Conservation (phyloP, 352 stramenopile species). For the Pythium pyrilobum region DNA sequence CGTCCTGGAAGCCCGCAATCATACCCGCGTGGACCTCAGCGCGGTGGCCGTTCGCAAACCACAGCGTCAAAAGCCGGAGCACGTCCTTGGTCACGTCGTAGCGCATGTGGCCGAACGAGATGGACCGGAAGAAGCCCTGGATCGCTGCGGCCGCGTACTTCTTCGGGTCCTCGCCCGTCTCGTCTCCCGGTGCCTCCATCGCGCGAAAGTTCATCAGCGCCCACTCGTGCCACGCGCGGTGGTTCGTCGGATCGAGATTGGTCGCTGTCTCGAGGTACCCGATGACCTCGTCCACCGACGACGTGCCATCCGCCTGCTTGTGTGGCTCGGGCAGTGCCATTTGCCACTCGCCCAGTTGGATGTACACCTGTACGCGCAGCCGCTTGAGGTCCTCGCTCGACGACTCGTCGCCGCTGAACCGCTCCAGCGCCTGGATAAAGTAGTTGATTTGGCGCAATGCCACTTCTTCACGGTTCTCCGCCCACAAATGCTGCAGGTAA, state of each 20-base stretch:
- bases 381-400: constrained; percentile 57
- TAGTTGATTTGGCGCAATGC: constrained; percentile 79
- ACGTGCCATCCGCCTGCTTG: constrained; percentile 66
- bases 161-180: constrained; percentile 47
- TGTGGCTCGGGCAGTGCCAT: constrained; percentile 69
- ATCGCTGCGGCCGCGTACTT: constrained; percentile 91
- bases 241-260: constrained; percentile 86
- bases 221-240: constrained; percentile 98
- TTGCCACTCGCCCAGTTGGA: constrained; percentile 83
- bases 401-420: constrained; percentile 47
- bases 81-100: constrained; percentile 97
- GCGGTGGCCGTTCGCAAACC: constrained; percentile 96
- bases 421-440: constrained; percentile 80
- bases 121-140: constrained; percentile 97
- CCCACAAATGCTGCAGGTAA: constrained; percentile 79
- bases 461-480: constrained; percentile 77
- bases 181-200: constrained; percentile 56
- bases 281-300: constrained; percentile 59
- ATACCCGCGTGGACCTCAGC: constrained; percentile 84
- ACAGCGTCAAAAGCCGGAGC: constrained; percentile 97
- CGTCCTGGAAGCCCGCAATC: constrained; percentile 86
- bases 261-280: constrained; percentile 79
- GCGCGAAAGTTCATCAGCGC: constrained; percentile 96
- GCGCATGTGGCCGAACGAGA: constrained; percentile 93
- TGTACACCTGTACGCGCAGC: constrained; percentile 82